Evolutionary conservation across 306 rosid species (phyloP), one percentile per base, ranked within the genome.

Genomic region (Cicer arietinum): DNA sequence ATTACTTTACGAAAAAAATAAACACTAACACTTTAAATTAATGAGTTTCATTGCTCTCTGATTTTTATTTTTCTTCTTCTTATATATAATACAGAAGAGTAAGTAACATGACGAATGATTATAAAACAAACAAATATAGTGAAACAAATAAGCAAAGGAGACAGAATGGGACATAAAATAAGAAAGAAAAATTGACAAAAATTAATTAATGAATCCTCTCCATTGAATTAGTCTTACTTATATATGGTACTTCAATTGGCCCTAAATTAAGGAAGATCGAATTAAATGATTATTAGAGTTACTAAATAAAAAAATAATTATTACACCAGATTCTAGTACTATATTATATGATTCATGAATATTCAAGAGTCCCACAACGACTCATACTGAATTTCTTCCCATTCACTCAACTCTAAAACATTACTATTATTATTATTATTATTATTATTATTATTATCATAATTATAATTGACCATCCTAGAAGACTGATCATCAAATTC

Each of bases 301-400:
- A 6, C 37, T 12, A 60, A 54, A 54, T 8, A 18, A 60, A 60
- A 30, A 3, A 30, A 30, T 30, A 6, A 30, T 0, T 3, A 30
- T 30, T 30, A 4, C 0, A 30, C 4, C 4, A 30, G 4, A 30
- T 30, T 60, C 44, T 60, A 60, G 66, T 60, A 12, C 44, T 35
- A 17, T 53, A 17, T 8, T 54, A 54, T 54, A 60, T 60, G 1
- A 11, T 37, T 35, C 25, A 14, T 41, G 69, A 63, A 7, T 8
- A 63, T 12, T 46, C 14, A 80, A 3, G 73, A 76, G 46, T 84
- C 88, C 96, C 96, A 90, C 17, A 88, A 73, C 1, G 96, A 88
- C 1, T 77, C 83, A 58, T 79, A 60, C 7, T 81, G 85, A 54
- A 84, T 59, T 41, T 76, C 90, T 59, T 86, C 86, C 92, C 87